Evolutionary conservation across 768 basidiomycete species (phyloP).

Genomic region (Lactarius tabidus): DNA sequence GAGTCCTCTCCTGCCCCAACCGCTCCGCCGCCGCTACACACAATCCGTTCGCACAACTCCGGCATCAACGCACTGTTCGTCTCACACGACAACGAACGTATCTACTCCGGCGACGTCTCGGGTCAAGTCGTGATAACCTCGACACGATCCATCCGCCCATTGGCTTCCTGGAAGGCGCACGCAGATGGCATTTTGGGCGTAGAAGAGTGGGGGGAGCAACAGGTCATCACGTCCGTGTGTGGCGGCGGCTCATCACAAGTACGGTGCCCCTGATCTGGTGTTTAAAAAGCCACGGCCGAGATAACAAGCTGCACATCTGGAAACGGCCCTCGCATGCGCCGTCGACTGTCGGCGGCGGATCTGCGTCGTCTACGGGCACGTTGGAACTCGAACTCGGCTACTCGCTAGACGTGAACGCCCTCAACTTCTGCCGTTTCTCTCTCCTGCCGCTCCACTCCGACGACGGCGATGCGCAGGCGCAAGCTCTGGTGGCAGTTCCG

Average conservation of each 20-base stretch:
- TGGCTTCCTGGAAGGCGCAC: constrained; percentile 77
- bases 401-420: constrained; percentile 84
- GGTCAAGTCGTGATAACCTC: constrained; percentile 78
- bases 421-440: constrained; percentile 92
- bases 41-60: constrained; percentile 68
- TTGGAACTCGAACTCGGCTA: constrained; percentile 51
- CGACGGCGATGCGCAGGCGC: neutral
- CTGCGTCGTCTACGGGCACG: constrained; percentile 50
- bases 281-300: constrained; percentile 66
- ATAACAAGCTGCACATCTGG: constrained; percentile 85
- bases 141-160: constrained; percentile 67
- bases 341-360: constrained; percentile 44
- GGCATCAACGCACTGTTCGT: constrained; percentile 58
- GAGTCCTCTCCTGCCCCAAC: neutral
- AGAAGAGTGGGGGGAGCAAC: constrained; percentile 59
- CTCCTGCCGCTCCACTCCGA: constrained; percentile 39
- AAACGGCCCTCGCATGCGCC: constrained; percentile 44
- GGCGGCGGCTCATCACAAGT: constrained; percentile 1
- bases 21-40: constrained; percentile 58
- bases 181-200: constrained; percentile 70
- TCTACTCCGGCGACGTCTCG: constrained; percentile 83
- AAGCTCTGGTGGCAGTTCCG: constrained; percentile 71
- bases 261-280: neutral
- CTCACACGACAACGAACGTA: constrained; percentile 67
- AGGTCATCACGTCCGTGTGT: constrained; percentile 70